These are phyloP conservation scores for Senna tora DNA, from an alignment of 306 rosid species.

Conservation along the genomic window DNA sequence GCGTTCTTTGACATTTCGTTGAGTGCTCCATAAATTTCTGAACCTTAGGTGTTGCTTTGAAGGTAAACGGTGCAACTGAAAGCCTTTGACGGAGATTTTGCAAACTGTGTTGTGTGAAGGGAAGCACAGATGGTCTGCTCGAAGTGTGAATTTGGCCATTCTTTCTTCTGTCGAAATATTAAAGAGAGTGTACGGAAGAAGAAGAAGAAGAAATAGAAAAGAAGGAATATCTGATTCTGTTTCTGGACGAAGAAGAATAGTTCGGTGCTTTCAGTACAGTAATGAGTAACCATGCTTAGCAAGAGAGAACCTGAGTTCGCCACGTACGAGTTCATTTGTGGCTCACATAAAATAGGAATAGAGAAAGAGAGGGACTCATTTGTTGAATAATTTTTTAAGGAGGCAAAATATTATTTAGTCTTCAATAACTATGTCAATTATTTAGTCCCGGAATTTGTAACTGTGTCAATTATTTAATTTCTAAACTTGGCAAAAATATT, in stretches of 20 bases:
- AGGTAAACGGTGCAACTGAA: constrained; percentile 46
- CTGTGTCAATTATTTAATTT: too few relatives aligned
- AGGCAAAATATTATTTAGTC: too few relatives aligned
- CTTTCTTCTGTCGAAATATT: not conserved
- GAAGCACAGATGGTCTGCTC: constrained; percentile 44
- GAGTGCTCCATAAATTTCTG: constrained; percentile 48
- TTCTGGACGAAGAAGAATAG: not conserved
- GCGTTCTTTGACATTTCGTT: constrained; percentile 48
- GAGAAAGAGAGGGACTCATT: too few relatives aligned
- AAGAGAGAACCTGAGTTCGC: constrained; percentile 24
- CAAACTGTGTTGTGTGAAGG: constrained; percentile 37
- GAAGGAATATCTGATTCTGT: not conserved
- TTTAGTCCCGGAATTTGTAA: too few relatives aligned
- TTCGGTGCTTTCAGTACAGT: not conserved
- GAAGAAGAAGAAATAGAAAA: not conserved
- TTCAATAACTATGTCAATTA: too few relatives aligned
- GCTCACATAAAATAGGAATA: constrained; percentile 16
- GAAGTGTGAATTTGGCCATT: constrained; percentile 63
- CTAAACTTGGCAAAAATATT: too few relatives aligned
- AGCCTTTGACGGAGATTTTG: constrained; percentile 39
- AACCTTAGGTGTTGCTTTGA: constrained; percentile 34
- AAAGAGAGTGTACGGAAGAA: not conserved
- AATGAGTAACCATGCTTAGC: not conserved
- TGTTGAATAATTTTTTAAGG: too few relatives aligned
- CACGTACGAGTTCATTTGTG: constrained; percentile 37